Base-by-base conservation (phyloP, 2,329 filamentous ascomycete genomes). In the Sordariomycetes sp. region DNA sequence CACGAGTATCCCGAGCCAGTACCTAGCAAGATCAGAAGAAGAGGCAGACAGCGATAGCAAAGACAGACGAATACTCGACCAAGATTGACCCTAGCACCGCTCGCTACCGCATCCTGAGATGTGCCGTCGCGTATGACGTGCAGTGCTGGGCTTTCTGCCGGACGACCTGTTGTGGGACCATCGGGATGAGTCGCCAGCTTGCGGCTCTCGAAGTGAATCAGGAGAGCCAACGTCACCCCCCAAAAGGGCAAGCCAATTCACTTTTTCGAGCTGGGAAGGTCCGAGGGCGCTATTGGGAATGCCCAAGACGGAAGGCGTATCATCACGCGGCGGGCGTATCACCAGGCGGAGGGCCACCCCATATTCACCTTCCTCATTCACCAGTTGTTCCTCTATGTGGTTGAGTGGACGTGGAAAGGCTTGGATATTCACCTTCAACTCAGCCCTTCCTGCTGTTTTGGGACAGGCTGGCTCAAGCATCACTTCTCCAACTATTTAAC, bases 1-100 rank as follows among this genome's bases (percentile, higher is more conserved):
- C 28, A n/a, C 46, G 28, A 57, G 55, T 57, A 50, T 52, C 55
- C 40, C 55, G 40, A 53, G 55, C 55, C 55, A 57, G 55, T 81
- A 82, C 80, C 82, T 88, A 88, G 85, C 72, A 73, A 73, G 72
- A 71, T 60, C 65, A 66, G 62, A 72, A 71, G 70, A n/a, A 60
- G 64, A 65, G 63, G 34, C 58, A 61, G 46, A 55, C 63, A 72
- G 85, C 81, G 84, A 84, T 89, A 88, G 86, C 85, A 87, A 73
- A 69, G 62, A 54, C 57, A 67, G 61, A 66, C 53, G 60, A 72
- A 69, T 70, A 71, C 71, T 72, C 74, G 73, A 74, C 74, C 71
- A 71, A 71, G 70, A 70, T 74, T 52, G 51, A 40, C 35, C 52
- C 55, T 53, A 48, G 57, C 43, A 46, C 57, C 28, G 37, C 51